phyloP scores from a whole-genome alignment of 441 rosid genomes.

The Iberis amara region DNA sequence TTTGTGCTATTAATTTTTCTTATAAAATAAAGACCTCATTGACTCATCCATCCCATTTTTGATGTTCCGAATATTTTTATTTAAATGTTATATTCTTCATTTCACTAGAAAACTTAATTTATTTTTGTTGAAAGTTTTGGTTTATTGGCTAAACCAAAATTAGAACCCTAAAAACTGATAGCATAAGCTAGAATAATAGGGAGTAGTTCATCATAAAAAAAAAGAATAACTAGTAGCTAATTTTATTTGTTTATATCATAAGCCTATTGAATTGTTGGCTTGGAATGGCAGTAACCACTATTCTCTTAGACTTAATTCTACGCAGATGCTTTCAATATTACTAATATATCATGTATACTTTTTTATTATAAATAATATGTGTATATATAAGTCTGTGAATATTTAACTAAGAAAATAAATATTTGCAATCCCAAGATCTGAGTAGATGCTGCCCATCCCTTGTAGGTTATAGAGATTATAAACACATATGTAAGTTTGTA shows the following conservation, averaged over 20 bases:
- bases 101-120: not conserved
- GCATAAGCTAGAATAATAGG: not conserved
- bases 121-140: not conserved
- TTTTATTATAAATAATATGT: slow-evolving; percentile 5
- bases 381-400: slow-evolving; percentile 27
- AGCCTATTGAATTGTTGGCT: slow-evolving; percentile 22
- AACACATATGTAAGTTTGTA: slow-evolving; percentile 44
- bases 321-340: slow-evolving; percentile 15
- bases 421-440: slow-evolving; percentile 32
- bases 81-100: not conserved
- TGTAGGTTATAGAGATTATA: slow-evolving; percentile 41
- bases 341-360: slow-evolving; percentile 8
- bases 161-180: not conserved
- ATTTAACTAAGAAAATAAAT: slow-evolving; percentile 17
- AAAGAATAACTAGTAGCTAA: not conserved
- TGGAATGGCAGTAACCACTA: slow-evolving; percentile 28
- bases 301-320: slow-evolving; percentile 20
- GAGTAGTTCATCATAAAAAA: no score
- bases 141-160: slow-evolving; percentile 1
- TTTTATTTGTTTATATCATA: slow-evolving; percentile 1
- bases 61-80: not conserved
- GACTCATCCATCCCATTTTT: not conserved
- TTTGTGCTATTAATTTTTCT: not conserved
- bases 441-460: slow-evolving; percentile 40
- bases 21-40: slow-evolving; percentile 1